phyloP scores from a whole-genome alignment of 2,329 filamentous ascomycete species.

The Magnaporthales sp. region DNA sequence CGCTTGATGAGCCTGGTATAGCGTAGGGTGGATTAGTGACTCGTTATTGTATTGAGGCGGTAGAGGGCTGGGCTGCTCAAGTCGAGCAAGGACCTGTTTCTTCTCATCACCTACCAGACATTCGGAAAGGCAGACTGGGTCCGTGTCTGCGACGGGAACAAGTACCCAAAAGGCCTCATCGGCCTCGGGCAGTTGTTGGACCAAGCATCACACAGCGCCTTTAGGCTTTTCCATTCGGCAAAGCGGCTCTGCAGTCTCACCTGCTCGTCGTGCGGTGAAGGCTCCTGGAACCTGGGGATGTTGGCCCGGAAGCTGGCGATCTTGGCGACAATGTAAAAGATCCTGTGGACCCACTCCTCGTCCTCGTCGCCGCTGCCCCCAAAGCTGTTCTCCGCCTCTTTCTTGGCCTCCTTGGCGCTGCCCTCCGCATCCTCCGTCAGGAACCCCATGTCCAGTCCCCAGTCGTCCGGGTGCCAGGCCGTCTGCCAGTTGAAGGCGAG shows the following conservation, averaged over 20 bases:
- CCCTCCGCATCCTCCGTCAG: constrained; percentile 11
- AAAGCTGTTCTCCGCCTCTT: not conserved
- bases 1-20: constrained; percentile 65
- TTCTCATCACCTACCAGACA: constrained; percentile 54
- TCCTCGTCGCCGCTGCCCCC: constrained; percentile 45
- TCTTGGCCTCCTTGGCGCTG: constrained; percentile 4
- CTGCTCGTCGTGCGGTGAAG: constrained; percentile 54
- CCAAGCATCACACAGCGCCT: constrained; percentile 77
- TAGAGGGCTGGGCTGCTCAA: constrained; percentile 10
- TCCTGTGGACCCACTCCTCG: constrained; percentile 80
- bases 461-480: constrained; percentile 83
- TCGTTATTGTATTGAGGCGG: not conserved
- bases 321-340: constrained; percentile 82
- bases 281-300: constrained; percentile 51
- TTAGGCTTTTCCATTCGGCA: constrained; percentile 73
- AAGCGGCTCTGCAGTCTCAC: constrained; percentile 54
- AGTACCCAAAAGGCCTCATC: constrained; percentile 78
- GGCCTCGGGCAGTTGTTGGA: constrained; percentile 68
- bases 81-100: constrained; percentile 8
- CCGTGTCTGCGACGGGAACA: constrained; percentile 58
- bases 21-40: not conserved
- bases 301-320: constrained; percentile 76
- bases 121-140: constrained; percentile 75
- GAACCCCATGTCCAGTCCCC: constrained; percentile 78
- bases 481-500: constrained; percentile 80